Evolutionary conservation across 2,329 filamentous ascomycete genomes (phyloP).

Genomic region (Botrytis pseudocinerea): DNA sequence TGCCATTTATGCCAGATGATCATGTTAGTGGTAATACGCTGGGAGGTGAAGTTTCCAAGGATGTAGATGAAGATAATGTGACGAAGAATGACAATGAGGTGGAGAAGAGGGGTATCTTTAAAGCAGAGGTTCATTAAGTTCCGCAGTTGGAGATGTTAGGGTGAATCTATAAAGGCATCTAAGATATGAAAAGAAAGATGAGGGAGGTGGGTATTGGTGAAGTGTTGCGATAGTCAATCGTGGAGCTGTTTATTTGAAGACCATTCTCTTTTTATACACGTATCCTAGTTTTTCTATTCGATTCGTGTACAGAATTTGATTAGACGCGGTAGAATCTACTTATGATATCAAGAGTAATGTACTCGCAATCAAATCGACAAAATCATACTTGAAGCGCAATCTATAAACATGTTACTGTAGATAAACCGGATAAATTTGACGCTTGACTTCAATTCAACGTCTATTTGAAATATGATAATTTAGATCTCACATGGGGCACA

Average conservation of each 20-base stretch:
- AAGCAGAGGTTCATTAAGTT: too few relatives aligned
- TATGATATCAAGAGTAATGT: not conserved
- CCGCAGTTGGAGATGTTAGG: not conserved
- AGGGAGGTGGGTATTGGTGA: rapidly evolving
- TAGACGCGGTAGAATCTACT: not conserved
- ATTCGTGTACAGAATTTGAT: rapidly evolving
- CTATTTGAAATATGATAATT: rapidly evolving
- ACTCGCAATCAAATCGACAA: not conserved
- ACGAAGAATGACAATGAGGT: not conserved
- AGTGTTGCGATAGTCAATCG: not conserved
- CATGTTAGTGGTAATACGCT: conserved; percentile 21
- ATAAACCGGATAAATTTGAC: not conserved
- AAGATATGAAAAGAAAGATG: not conserved
- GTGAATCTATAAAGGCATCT: not conserved
- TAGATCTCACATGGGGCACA: not conserved
- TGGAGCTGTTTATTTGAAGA: not conserved
- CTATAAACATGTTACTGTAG: not conserved
- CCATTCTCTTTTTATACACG: not conserved
- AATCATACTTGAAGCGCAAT: not conserved
- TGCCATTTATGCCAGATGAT: conserved; percentile 30
- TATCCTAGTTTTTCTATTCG: not conserved
- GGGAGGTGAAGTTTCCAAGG: not conserved
- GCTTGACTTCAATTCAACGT: not conserved
- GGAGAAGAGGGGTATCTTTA: not conserved
- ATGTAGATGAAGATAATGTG: not conserved